Conservation (phyloP, 805 yeast species). For the Candida silvatica region DNA sequence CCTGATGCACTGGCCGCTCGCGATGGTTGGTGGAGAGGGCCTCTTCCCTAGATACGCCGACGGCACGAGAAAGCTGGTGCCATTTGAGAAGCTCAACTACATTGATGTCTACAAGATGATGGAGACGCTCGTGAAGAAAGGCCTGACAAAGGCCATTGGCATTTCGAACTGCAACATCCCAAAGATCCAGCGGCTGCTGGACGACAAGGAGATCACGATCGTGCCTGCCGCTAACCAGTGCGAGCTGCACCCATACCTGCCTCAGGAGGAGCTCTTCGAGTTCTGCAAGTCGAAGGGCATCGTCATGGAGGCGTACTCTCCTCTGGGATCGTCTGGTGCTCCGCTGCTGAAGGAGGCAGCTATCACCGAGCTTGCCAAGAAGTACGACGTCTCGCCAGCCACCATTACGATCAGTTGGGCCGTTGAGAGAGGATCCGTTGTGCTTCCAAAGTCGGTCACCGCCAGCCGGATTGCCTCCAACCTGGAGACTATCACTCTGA, state of each 20-base stretch:
- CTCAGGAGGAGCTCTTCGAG: slow-evolving; percentile 52
- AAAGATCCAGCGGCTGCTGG: slow-evolving; percentile 44
- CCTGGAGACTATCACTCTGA: slow-evolving; percentile 25
- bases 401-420: slow-evolving; percentile 52
- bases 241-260: slow-evolving; percentile 67
- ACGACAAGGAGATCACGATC: slow-evolving; percentile 35
- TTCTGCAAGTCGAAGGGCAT: slow-evolving; percentile 47
- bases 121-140: slow-evolving; percentile 49
- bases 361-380: slow-evolving; percentile 36
- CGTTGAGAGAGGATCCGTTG: slow-evolving; percentile 38
- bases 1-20: slow-evolving; percentile 61
- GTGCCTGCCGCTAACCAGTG: slow-evolving; percentile 70
- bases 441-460: slow-evolving; percentile 29
- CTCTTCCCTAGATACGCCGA: slow-evolving; percentile 26
- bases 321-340: slow-evolving; percentile 57
- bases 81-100: slow-evolving; percentile 26
- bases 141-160: slow-evolving; percentile 61
- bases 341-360: slow-evolving; percentile 40
- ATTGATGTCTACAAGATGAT: slow-evolving; percentile 57
- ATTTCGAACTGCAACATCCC: slow-evolving; percentile 64
- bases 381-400: slow-evolving; percentile 36
- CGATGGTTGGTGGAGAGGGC: slow-evolving; percentile 31
- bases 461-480: slow-evolving; percentile 27
- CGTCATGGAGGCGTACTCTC: slow-evolving; percentile 68
- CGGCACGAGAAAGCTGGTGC: slow-evolving; percentile 27